These are phyloP conservation scores for Barnettozyma wickerhamii DNA, from an alignment of 805 yeast species.

Conservation along the genomic window DNA sequence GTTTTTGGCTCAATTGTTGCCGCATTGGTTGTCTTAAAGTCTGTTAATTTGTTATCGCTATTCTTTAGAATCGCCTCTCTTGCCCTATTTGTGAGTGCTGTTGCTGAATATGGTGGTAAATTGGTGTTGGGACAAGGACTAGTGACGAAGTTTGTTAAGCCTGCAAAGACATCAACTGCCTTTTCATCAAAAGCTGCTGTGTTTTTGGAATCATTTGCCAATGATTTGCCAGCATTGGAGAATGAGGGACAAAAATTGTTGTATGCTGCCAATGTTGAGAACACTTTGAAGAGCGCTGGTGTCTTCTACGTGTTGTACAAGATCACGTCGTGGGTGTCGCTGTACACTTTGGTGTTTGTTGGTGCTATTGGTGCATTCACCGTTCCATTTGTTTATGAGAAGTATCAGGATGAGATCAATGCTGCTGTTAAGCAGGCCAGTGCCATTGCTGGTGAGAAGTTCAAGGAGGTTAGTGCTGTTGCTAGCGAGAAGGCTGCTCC, in stretches of 20 bases:
- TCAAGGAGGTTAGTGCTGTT: constrained; percentile 38
- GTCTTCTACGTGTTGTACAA: constrained; percentile 59
- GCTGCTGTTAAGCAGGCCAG: constrained; percentile 46
- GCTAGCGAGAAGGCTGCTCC: constrained; percentile 60
- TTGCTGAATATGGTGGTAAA: constrained; percentile 74
- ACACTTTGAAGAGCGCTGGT: constrained; percentile 71
- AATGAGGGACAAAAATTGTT: constrained; percentile 49
- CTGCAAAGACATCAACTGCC: constrained; percentile 40
- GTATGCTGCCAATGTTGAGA: constrained; percentile 66
- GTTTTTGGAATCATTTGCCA: constrained; percentile 39
- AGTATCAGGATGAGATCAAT: constrained; percentile 75
- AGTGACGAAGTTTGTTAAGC: constrained; percentile 71
- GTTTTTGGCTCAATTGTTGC: constrained; percentile 62
- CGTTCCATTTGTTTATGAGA: constrained; percentile 67
- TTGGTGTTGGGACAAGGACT: constrained; percentile 72
- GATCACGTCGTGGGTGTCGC: constrained; percentile 69
- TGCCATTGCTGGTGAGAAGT: constrained; percentile 46
- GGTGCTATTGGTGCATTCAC: constrained; percentile 63
- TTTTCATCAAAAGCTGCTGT: constrained; percentile 36
- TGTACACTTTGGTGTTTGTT: constrained; percentile 60
- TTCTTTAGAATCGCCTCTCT: constrained; percentile 57
- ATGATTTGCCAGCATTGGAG: constrained; percentile 48
- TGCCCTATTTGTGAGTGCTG: constrained; percentile 59
- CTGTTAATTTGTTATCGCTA: constrained; percentile 56
- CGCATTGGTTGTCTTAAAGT: constrained; percentile 53